Evolutionary conservation across 2,329 filamentous ascomycete genomes (phyloP), one percentile per base, ranked within the genome.

Genomic region (Peltaster fructicola): DNA sequence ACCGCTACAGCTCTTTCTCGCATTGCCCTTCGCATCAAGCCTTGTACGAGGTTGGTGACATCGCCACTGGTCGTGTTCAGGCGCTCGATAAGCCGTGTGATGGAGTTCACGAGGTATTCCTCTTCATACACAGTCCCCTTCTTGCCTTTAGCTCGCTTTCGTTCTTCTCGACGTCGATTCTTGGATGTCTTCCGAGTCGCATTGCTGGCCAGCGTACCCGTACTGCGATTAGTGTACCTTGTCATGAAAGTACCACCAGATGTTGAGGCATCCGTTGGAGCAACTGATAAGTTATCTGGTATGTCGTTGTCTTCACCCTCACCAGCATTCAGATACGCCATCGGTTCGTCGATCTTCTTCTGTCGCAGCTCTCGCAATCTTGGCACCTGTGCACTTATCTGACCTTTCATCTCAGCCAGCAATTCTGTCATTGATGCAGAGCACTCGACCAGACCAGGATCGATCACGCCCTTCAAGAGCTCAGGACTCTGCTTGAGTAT

Each of bases 91-190:
- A 98, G 61, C 13, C 88, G 63, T 8, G 74, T 68, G 17, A 95
- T 72, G 38, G 75, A 85, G 48, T 84, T 88, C 30, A 92, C 73
- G 4, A 98, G 66, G 50, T 98, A 98, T 51, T 95, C 88, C 46
- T 95, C 85, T 51, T 98, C 88, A 50, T 98, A 98, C 4, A 98
- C 79, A 9, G 80, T 92, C 7, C 88, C 88, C 59, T 95, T 95
- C 50, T 92, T 85, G 13, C 88, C 88, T 6, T 81, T 63, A 1
- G 88, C 88, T 9, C 85, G 71, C 64, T 98, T 98, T 50, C 91
- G 72, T 59, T 98, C 88, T 52, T 98, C 88, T 11, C 82, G 65
- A 13, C 75, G 64, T 25, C 82, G 71, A 45, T 91, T 93, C 60
- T 88, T 91, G 44, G 70, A 77, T 19, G 81, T 92, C 30, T 76